Percentiles rank a stretch among this genome's conserved stretches.
These are phyloP conservation scores for Erodium trifolium DNA, from an alignment of 441 rosid genomes.

Conservation along the genomic window DNA sequence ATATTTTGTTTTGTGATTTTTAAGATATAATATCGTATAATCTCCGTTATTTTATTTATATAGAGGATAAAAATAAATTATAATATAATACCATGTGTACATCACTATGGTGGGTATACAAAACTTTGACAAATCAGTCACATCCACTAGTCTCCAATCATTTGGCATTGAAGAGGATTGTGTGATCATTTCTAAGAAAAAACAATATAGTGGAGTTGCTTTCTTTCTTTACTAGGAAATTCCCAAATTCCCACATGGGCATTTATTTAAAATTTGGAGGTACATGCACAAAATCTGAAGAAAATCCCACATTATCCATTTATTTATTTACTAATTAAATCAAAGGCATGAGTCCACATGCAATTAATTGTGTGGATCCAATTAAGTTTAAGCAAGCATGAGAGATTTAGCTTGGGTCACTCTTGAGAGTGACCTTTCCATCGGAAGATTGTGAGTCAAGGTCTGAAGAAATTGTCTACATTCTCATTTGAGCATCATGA, in stretches of 20 bases:
- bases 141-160: not conserved
- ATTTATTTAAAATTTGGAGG: not conserved
- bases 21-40: too few relatives aligned
- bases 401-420: conserved; percentile 3
- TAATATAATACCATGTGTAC: too few relatives aligned
- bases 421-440: not conserved
- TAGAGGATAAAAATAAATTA: too few relatives aligned
- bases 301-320: not conserved
- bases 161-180: conserved; percentile 1
- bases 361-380: not conserved
- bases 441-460: not conserved
- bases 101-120: not conserved
- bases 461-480: not conserved
- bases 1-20: too few relatives aligned
- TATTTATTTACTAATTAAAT: not conserved
- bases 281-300: not conserved
- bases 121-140: conserved; percentile 1
- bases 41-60: too few relatives aligned
- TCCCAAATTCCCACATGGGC: not conserved
- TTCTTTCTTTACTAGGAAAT: not conserved
- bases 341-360: too few relatives aligned
- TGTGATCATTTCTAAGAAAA: not conserved
- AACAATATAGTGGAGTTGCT: not conserved
- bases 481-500: conserved; percentile 4
- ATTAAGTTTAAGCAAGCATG: not conserved